Percentiles rank a stretch among this genome's conserved stretches.
phyloP scores from a whole-genome alignment of 495 filamentous ascomycete species.

The Friedmanniomyces endolithicus region DNA sequence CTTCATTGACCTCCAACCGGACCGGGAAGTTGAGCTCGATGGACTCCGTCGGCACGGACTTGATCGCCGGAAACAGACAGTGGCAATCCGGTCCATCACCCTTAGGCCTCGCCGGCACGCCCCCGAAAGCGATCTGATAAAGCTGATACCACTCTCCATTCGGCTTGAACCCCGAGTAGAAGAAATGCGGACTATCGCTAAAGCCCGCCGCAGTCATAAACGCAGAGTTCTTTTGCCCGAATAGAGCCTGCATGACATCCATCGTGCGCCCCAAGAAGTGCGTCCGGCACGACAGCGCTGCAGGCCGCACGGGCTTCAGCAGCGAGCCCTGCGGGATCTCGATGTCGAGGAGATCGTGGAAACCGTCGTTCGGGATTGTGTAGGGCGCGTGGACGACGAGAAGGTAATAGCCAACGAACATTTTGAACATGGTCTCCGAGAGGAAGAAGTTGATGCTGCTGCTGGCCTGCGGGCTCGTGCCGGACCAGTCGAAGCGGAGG shows the following conservation, averaged over 20 bases:
- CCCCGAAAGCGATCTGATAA: conserved; percentile 42
- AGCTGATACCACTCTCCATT: conserved; percentile 41
- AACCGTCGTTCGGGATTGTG: conserved; percentile 36
- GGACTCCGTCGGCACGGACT: conserved; percentile 39
- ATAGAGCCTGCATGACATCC: conserved; percentile 40
- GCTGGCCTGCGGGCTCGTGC: conserved; percentile 37
- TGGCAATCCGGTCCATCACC: conserved; percentile 42
- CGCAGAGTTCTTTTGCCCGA: conserved; percentile 36
- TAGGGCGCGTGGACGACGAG: conserved; percentile 33
- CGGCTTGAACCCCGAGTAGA: conserved; percentile 40
- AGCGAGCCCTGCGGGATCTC: conserved; percentile 35
- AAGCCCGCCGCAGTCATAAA: conserved; percentile 41
- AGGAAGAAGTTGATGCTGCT: conserved; percentile 42
- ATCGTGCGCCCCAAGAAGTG: conserved; percentile 37
- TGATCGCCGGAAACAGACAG: conserved; percentile 42
- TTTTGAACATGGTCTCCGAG: conserved; percentile 40
- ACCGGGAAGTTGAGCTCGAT: conserved; percentile 41
- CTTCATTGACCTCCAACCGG: conserved; percentile 39
- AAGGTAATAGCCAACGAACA: conserved; percentile 40
- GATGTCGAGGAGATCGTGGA: conserved; percentile 40
- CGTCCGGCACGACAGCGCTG: conserved; percentile 38
- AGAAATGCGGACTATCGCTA: conserved; percentile 40
- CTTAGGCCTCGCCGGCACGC: conserved; percentile 37
- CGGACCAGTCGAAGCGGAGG: conserved; percentile 37
- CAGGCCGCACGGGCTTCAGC: conserved; percentile 39